Conservation (phyloP, 768 basidiomycete species). For the Cyclocybe cylindracea region DNA sequence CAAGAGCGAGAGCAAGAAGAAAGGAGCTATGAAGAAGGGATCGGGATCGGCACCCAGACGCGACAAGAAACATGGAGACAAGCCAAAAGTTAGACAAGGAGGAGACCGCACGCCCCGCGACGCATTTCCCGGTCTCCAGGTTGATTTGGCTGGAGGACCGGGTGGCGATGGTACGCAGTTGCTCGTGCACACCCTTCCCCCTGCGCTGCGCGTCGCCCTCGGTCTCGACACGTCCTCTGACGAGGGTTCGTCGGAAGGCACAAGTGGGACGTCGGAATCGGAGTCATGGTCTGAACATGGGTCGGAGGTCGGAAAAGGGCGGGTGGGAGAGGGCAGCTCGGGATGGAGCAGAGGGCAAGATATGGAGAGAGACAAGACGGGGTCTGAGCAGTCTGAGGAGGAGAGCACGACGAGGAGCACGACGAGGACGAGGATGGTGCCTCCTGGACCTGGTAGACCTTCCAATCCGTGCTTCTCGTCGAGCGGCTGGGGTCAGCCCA, state of each 20-base stretch:
- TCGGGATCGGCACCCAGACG: background rate
- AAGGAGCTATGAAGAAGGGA: background rate
- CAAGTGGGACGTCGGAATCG: background rate
- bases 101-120: background rate
- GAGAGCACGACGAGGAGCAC: constrained; percentile 2
- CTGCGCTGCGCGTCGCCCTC: constrained; percentile 48
- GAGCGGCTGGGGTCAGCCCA: constrained; percentile 88
- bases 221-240: constrained; percentile 33
- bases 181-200: constrained; percentile 31
- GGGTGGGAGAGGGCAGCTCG: background rate
- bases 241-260: constrained; percentile 1
- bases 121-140: background rate
- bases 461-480: constrained; percentile 59
- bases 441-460: constrained; percentile 3
- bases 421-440: constrained; percentile 6
- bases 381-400: background rate
- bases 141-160: background rate
- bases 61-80: background rate
- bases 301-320: background rate
- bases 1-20: background rate
- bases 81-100: background rate
- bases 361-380: background rate
- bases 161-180: constrained; percentile 8
- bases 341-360: background rate
- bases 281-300: background rate